Conservation (phyloP, 306 rosid species). For the Sindora glabra region DNA sequence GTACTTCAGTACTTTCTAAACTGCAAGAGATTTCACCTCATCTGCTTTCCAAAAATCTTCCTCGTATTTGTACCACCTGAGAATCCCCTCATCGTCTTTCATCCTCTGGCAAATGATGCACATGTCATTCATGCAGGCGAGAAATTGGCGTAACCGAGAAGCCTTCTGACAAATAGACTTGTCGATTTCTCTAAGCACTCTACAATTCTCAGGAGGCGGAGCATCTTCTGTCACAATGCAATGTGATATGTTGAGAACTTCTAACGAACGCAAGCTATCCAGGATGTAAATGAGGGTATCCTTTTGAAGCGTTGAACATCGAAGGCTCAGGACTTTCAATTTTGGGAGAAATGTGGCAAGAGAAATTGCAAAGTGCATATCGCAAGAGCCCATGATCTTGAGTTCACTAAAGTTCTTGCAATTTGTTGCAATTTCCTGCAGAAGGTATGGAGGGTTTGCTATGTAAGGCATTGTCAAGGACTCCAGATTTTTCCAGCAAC, state of each 20-base stretch:
- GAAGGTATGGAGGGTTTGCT: conserved; percentile 53
- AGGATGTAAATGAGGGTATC: conserved; percentile 47
- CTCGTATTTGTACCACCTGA: conserved; percentile 87
- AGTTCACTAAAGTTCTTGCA: conserved; percentile 61
- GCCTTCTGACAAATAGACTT: conserved; percentile 39
- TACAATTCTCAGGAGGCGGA: conserved; percentile 33
- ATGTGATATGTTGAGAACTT: conserved; percentile 72
- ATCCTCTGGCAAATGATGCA: conserved; percentile 71
- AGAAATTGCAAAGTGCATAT: conserved; percentile 37
- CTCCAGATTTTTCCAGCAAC: conserved; percentile 58
- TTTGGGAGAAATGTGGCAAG: conserved; percentile 46
- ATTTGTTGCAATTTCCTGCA: conserved; percentile 52
- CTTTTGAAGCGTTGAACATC: conserved; percentile 43
- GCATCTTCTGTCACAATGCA: conserved; percentile 41
- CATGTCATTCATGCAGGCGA: conserved; percentile 55
- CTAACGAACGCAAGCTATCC: conserved; percentile 40
- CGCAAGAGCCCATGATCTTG: conserved; percentile 83
- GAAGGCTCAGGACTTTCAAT: conserved; percentile 60
- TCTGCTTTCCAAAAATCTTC: conserved; percentile 62
- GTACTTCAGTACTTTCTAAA: too few species aligned
- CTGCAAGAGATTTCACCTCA: conserved; percentile 55
- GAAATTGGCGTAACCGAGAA: conserved; percentile 42
- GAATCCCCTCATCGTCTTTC: conserved; percentile 51
- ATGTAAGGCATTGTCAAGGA: conserved; percentile 77
- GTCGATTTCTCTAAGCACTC: conserved; percentile 36